Base-by-base conservation (phyloP, 2,329 filamentous ascomycete genomes). In the Epichloe gansuensis region DNA sequence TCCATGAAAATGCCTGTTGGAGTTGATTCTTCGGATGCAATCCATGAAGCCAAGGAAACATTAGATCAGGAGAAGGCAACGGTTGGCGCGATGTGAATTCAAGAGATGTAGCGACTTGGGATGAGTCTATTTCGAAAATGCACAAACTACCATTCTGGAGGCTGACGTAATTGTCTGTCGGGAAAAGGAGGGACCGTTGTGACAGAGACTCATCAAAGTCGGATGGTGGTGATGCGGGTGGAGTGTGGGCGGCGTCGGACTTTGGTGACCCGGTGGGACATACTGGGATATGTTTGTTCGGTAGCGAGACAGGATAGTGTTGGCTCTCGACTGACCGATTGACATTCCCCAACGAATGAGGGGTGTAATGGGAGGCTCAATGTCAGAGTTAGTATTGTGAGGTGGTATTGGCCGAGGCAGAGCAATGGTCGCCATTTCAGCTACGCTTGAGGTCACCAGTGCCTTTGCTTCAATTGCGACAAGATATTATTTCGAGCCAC, bases 1-100 rank as follows among this genome's bases (percentile, higher is more conserved):
- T 86, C 83, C 50, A 84, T 82, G 67, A 98, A 97, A 96, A 97
- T 6, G 86, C 81, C 56, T 93, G 78, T 63, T 98, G 93, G 51
- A 95, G 78, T 55, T 88, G 83, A 63, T 98, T 98, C 56, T 86
- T 81, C 0, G 88, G 84, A 63, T 97, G 91, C 42, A 97, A 72
- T 25, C 93, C 93, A 70, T 98, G 93, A 25, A 96, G 75, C 93
- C 93, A 98, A 2, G 93, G 93, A 63, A 97, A 98, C 56, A 97
- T 88, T 55, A 83, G 77, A n/a, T 85, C 80, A 0, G 93, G 83
- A 52, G 91, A 83, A 6, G 93, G 91, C 25, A 97, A 75, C 1
- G 90, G 85, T 62, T 95, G 89, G 2, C 82, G 78, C 3, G 91
- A 80, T 54, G 82, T 73, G 61, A 91, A 81, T 58, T 94, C 82